Evolutionary conservation across 2,329 filamentous ascomycete genomes (phyloP), one percentile per base, ranked within the genome.

Genomic region (Aspergillus japonicus): DNA sequence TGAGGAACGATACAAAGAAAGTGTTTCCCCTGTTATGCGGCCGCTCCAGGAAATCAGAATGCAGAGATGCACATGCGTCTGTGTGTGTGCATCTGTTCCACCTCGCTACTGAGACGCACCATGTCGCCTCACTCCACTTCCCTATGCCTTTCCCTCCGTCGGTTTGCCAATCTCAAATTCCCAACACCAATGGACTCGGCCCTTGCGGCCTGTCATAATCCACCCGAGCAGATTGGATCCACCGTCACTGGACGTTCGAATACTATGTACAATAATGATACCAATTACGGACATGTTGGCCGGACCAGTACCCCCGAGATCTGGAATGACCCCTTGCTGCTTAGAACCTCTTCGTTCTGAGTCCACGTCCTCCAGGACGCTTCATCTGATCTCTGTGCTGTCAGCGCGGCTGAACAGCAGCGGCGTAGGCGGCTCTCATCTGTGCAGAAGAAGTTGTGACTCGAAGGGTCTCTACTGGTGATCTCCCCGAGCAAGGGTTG

Each of bases 81-180:
- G 51, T 50, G 31, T 42, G 55, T 57, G 55, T 44, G 55, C 39
- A 44, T 44, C 39, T 57, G 55, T 51, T 57, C 55, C 55, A 57
- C 53, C 49, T 57, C 55, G 55, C 55, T 60, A 58, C 54, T 57
- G 42, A 57, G 55, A 58, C 47, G 50, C 58, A 57, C 57, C 57
- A 42, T 48, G 42, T 56, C 58, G 49, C 49, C 49, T 56, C 53
- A 56, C 53, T 56, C 58, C 58, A 56, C 53, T 50, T 47, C 31
- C 33, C 33, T 47, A 14, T 52, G 26, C 57, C 14, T 44, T 52
- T 52, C 57, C 49, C 50, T 33, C 42, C 42, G 31, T 21, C 31
- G 39, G 33, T n/a, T 52, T 60, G 50, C 54, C 54, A 60, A 61
- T 61, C 50, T 58, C 53, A 19, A 44, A 44, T 44, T n/a, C 39